A percentile compares a stretch with the other conserved stretches of the same genome.
phyloP scores from a whole-genome alignment of 768 basidiomycete genomes.

The Porphyrellus cyaneotinctus region DNA sequence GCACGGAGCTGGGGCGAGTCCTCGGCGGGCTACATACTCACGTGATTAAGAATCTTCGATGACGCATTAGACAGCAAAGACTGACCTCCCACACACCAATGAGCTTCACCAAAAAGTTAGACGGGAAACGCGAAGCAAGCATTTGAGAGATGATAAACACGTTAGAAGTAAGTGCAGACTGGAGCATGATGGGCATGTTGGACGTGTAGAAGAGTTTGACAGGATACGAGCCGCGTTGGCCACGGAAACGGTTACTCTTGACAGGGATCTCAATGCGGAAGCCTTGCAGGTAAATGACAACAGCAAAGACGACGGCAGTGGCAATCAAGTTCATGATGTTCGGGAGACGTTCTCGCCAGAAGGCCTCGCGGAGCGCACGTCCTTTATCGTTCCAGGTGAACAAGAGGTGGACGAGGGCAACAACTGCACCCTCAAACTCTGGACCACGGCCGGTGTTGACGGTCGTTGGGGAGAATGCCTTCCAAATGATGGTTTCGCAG shows the following conservation, averaged over 20 bases:
- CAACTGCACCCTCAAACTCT: conserved; percentile 96
- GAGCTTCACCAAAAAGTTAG: conserved; percentile 83
- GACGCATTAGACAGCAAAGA: neutral
- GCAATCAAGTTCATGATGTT: conserved; percentile 98
- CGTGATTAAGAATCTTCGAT: neutral
- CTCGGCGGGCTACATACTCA: conserved; percentile 70
- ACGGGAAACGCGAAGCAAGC: conserved; percentile 88
- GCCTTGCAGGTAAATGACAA: conserved; percentile 97
- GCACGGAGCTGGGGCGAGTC: conserved; percentile 92
- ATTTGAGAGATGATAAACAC: conserved; percentile 97
- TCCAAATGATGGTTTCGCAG: conserved; percentile 99
- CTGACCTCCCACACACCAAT: conserved; percentile 98
- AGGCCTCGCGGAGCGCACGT: conserved; percentile 93
- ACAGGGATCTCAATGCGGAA: conserved; percentile 99
- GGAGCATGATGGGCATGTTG: conserved; percentile 99
- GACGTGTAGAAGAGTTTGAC: conserved; percentile 98
- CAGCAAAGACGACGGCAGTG: conserved; percentile 86
- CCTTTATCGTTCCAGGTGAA: conserved; percentile 99
- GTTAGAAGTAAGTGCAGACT: conserved; percentile 88
- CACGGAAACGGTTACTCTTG: conserved; percentile 93
- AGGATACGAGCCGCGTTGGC: conserved; percentile 94
- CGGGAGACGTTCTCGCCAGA: conserved; percentile 95
- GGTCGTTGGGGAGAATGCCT: conserved; percentile 97
- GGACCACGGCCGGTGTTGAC: conserved; percentile 97
- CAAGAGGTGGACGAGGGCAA: conserved; percentile 93